Base-by-base conservation (phyloP, 2,329 filamentous ascomycete genomes). In the Didymella sp. region DNA sequence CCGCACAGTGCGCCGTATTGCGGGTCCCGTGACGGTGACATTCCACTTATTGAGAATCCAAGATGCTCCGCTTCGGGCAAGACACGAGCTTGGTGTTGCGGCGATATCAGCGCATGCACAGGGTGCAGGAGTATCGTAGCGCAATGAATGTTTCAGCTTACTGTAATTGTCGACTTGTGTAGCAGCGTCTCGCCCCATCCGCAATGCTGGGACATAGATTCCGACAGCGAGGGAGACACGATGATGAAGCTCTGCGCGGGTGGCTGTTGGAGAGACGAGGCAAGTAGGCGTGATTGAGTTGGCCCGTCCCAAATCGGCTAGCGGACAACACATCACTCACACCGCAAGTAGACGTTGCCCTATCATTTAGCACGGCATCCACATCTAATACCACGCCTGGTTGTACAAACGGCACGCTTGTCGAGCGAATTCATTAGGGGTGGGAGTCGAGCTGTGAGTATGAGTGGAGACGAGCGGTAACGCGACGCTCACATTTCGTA, bases 281-380 rank as follows among this genome's bases (percentile, higher is more conserved):
- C 59, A 53, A 49, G 56, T 61, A 67, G 63, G 70, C 67, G 69
- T 74, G 70, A 74, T 67, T 62, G 60, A 53, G 60, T 53, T 63
- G 61, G 56, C 46, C 52, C 19, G 21, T 35, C 41, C 67, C 62
- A 17, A 24, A 59, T 9, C 1, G 19, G 50, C 7, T 53, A 53
- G 55, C 49, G 48, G 73, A 71, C 71, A 74, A 71, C 73, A 72
- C 73, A 75, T 73, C 70, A 67, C 56, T 63, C 69, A 73, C 72
- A 76, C 73, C 73, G 73, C 72, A 73, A 73, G 60, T 58, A 64
- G 51, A 47, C 25, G 46, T 41, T 22, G 61, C 46, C 72, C 73
- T 73, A 76, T 75, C 72, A 73, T 24, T 47, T 37, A 37, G 13
- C 44, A 45, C 64, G 61, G 69, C 64, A 62, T 63, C 67, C 72